These are phyloP conservation scores for Aspergillus funiculosus DNA, from an alignment of 495 filamentous ascomycete species.

Conservation along the genomic window DNA sequence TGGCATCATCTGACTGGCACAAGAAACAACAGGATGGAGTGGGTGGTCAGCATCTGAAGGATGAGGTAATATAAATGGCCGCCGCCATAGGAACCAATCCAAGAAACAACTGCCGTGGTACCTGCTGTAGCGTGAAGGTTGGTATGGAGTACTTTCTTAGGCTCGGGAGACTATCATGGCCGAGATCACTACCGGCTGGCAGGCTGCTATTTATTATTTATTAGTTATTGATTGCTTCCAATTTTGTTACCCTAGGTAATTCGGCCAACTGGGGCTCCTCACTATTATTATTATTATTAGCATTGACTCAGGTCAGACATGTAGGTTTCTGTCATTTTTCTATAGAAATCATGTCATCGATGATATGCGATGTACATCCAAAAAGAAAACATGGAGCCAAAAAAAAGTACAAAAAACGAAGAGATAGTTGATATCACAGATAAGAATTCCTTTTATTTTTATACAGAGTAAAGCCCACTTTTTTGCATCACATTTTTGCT, in stretches of 20 bases:
- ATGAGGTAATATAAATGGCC: too few relatives aligned
- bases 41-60: not conserved
- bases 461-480: too few relatives aligned
- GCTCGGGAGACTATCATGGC: conserved; percentile 16
- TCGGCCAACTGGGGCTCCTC: conserved; percentile 14
- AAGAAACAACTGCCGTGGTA: conserved; percentile 11
- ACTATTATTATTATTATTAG: not conserved
- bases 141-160: too few relatives aligned
- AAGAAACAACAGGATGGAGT: not conserved
- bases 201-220: too few relatives aligned
- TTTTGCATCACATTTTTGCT: not conserved
- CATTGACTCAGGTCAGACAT: conserved; percentile 7
- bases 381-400: not conserved
- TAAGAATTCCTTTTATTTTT: conserved; percentile 3
- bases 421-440: not conserved
- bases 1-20: conserved; percentile 4
- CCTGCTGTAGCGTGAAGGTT: conserved; percentile 14
- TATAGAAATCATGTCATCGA: not conserved
- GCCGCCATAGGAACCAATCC: conserved; percentile 14
- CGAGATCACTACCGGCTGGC: too few relatives aligned
- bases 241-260: conserved; percentile 11
- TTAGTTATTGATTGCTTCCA: too few relatives aligned
- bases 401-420: not conserved
- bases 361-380: conserved; percentile 1
- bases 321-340: conserved; percentile 7